Evolutionary conservation across 257 asterid genomes (phyloP).

Genomic region (Primulina tabacum): DNA sequence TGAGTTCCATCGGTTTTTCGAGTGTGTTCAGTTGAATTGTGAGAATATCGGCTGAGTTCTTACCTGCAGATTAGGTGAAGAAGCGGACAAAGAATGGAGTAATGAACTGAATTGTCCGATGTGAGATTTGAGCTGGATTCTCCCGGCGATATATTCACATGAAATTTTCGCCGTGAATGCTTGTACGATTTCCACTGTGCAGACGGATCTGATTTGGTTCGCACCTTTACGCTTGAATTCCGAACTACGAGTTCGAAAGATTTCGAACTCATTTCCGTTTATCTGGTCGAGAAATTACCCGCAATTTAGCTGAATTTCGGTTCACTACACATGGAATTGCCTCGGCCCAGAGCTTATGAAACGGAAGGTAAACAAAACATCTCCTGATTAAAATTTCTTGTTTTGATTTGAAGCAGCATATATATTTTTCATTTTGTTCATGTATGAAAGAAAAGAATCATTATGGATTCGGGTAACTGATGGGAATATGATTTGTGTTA

Average conservation of each 20-base stretch:
- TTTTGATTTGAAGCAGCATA: not conserved
- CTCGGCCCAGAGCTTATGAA: slow-evolving; percentile 59
- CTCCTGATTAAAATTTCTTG: not conserved
- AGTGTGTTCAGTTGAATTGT: slow-evolving; percentile 21
- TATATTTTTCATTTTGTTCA: not conserved
- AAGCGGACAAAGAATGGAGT: slow-evolving; percentile 18
- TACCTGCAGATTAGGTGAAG: slow-evolving; percentile 30
- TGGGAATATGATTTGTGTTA: slow-evolving; percentile 10
- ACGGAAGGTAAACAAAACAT: slow-evolving; percentile 48
- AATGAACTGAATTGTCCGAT: slow-evolving; percentile 1
- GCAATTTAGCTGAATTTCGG: not conserved
- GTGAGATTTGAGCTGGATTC: slow-evolving; percentile 17
- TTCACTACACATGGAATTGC: slow-evolving; percentile 59
- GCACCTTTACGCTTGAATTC: not conserved
- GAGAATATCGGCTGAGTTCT: slow-evolving; percentile 40
- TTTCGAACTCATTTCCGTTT: not conserved
- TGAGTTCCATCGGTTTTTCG: not conserved
- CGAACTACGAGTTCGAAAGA: not conserved
- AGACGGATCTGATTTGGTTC: slow-evolving; percentile 42
- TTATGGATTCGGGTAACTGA: not conserved
- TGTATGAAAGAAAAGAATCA: not conserved
- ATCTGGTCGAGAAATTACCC: not conserved
- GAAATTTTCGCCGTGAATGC: slow-evolving; percentile 21
- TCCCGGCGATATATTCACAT: not conserved
- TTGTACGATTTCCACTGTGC: slow-evolving; percentile 38